Base-by-base conservation (phyloP, 208 protist species). In the Trypanosomatidae sp. region DNA sequence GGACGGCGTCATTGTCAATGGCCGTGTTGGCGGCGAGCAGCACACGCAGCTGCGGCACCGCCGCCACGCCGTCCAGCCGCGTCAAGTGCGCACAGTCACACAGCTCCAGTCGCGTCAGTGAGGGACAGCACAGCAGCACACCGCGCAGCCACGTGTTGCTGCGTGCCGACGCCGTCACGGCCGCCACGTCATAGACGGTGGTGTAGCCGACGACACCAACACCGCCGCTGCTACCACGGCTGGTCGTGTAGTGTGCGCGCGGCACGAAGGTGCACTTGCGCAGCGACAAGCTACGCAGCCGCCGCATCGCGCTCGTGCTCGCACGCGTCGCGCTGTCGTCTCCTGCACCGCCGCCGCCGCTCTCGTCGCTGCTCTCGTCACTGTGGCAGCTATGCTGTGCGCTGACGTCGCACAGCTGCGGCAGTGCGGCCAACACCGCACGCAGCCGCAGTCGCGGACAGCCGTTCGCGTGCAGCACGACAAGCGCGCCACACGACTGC, bases 401-500 rank as follows among this genome's bases (percentile, higher is more conserved):
- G 30, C 16, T 33, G 13, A 57, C 23, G 25, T 44, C 23, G 32
- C 26, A 24, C 28, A 7, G 13, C 27, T 40, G 20, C 3, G 18
- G 22, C 33, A 48, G 38, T 11, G 43, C 27, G 1, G 16, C 5
- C n/a, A 81, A 16, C n/a, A 28, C 45, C n/a, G 47, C 47, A 0
- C 74, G 56, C 13, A 55, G 50, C 0, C 53, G 37, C n/a, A 81
- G 38, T n/a, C 38, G 47, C 38, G 42, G 24, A 41, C 79, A 88
- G 24, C 66, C 43, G 20, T 65, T 61, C 6, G 84, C 20, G 40
- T 78, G 57, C 3, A 89, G 25, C 40, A 69, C 52, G 51, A 71
- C 53, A 5, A 76, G 25, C 0, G 57, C 40, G 6, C 30, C 33
- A 4, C 50, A 61, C 20, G 24, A 10, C 15, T 41, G 7, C 2